phyloP scores from a whole-genome alignment of 352 stramenopile genomes.

The Paralagenidium karlingii region DNA sequence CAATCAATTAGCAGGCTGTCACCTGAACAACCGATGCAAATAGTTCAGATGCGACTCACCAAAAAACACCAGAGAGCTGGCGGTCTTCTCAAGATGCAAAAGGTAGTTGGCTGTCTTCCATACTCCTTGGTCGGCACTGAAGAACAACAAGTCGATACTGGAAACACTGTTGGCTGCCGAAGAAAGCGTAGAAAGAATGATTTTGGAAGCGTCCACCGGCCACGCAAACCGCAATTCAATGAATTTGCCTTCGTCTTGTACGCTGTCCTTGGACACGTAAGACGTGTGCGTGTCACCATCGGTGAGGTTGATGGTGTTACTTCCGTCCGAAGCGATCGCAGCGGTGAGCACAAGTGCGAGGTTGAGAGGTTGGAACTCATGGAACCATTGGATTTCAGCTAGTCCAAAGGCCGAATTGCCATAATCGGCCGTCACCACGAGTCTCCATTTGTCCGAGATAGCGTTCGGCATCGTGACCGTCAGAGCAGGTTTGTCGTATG shows the following conservation, averaged over 20 bases:
- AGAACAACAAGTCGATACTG: conserved; percentile 3
- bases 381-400: conserved; percentile 12
- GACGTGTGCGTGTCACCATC: conserved; percentile 10
- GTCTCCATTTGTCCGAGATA: no score
- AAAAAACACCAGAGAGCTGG: no score
- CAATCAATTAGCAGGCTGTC: background rate
- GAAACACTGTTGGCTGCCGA: conserved; percentile 9
- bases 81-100: conserved; percentile 7
- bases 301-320: conserved; percentile 8
- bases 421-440: no score
- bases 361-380: conserved; percentile 5
- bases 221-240: conserved; percentile 14
- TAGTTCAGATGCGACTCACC: no score
- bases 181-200: conserved; percentile 8
- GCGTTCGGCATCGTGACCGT: no score
- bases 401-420: conserved; percentile 5
- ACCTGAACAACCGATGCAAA: conserved; percentile 7
- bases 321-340: conserved; percentile 11
- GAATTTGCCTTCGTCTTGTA: conserved; percentile 10
- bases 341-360: conserved; percentile 7
- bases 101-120: conserved; percentile 10
- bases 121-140: conserved; percentile 2
- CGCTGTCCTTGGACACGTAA: conserved; percentile 5
- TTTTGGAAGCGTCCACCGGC: conserved; percentile 13
- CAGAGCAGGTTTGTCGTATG: no score